Base-by-base conservation (phyloP, 345 rosid species). In the Murraya koenigii region DNA sequence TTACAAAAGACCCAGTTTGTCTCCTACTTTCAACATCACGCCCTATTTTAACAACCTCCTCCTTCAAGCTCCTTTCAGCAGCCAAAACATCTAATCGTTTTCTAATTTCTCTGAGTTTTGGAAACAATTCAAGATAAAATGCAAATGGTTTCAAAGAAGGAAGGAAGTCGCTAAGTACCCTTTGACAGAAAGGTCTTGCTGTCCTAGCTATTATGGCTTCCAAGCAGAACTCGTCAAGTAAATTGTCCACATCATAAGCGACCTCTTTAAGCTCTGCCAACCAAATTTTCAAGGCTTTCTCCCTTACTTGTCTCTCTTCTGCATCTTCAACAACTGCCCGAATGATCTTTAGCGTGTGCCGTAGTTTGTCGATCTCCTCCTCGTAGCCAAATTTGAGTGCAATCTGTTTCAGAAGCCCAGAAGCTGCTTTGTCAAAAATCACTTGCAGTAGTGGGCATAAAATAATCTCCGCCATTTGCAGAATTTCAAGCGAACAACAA, bases 271-370 rank as follows among this genome's bases (percentile, higher is more conserved):
- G 72, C 33, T 64, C 62, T 23, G n/a, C 22, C 41, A 78, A 64
- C 81, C 81, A 78, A 15, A 61, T 20, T 30, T 58, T 56, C 11
- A 71, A 33, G 1, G 77, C 77, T 54, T 71, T 71, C 17, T 78
- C 62, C 32, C 55, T 71, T 20, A 23, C 66, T 36, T 78, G 80
- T n/a, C 33, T 33, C 9, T 64, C 66, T 15, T 78, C 81, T 63
- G 77, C 81, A 65, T 71, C 81, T 64, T 78, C 81, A 72, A 72
- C 59, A 26, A 78, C 77, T 32, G 77, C 72, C 55, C 69, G 71
- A 25, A 71, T 62, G 15, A 38, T 26, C 2, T 13, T 23, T 44
- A 78, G 23, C 4, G 56, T 11, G 23, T 71, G 65, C 25, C 72
- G 39, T 9, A 71, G 64, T 8, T 38, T 71, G 32, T 78, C 39